These are phyloP conservation scores for Sextonia rubra DNA, from an alignment of 164 flowering plant species.

Conservation along the genomic window DNA sequence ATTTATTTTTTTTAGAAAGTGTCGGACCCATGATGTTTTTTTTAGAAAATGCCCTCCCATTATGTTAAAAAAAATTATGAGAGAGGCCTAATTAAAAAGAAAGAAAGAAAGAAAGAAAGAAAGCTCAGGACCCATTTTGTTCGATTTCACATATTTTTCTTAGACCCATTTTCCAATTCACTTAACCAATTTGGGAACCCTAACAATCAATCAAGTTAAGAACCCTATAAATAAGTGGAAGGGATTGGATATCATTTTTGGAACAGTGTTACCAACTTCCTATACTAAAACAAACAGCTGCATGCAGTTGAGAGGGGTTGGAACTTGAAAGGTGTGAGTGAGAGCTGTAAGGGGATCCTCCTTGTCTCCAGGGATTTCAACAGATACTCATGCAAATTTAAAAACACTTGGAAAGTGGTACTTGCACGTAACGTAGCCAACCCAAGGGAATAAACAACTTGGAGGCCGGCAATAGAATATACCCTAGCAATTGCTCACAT, in stretches of 20 bases:
- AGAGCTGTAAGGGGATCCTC: conserved; percentile 28
- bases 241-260: background rate
- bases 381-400: conserved; percentile 7
- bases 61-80: no score
- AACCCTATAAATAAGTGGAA: background rate
- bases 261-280: background rate
- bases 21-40: no score
- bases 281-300: no score
- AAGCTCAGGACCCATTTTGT: no score
- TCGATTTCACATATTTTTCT: no score
- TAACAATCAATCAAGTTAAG: background rate
- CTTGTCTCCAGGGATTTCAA: conserved; percentile 45
- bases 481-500: background rate
- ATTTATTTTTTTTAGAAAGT: no score
- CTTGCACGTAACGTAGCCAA: background rate
- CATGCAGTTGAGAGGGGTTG: background rate
- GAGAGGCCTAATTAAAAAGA: no score
- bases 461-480: background rate
- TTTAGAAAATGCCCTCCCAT: no score
- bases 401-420: background rate
- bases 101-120: no score
- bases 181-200: no score
- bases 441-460: background rate
- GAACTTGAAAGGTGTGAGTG: conserved; percentile 5
- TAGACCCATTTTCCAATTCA: no score